Base-by-base conservation (phyloP, 441 rosid species). In the Pelargonium australe region DNA sequence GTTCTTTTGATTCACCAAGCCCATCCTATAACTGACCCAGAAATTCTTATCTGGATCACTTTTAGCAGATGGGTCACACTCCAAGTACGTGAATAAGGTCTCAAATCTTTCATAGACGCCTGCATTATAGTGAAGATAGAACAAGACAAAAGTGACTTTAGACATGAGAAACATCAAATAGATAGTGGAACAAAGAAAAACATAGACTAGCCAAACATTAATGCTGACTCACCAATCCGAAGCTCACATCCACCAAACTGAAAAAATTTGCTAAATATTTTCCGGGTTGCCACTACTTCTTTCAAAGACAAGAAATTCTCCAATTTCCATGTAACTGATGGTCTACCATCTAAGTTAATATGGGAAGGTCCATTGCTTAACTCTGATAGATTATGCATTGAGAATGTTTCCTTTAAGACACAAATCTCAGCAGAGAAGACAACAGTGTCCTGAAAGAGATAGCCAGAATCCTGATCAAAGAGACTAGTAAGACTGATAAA, bases 221-320 rank as follows among this genome's bases (percentile, higher is more conserved):
- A 66, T 60, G 72, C 79, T 55, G 63, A 83, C 91, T 77, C 77
- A 95, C 99, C 97, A 79, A 95, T 92, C 71, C 99, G 96, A 74
- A 95, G 99, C 85, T 95, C 95, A 68, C 99, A 95, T 78, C 97
- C 98, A 66, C 98, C 98, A 75, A 91, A 96, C 83, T 92, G 95
- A 77, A 95, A 95, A 80, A 92, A 95, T 73, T 89, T 91, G 89
- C 99, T 91, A 84, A 95, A 95, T 66, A 95, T 88, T 78, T 92
- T 92, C 72, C 97, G 83, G 28, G 92, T 88, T 85, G 88, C 99
- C 98, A 92, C 92, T 68, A 95, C 86, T 72, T 92, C 98, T 72
- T 92, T 95, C 80, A 92, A 92, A 72, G 96, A 88, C 82, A 90
- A 78, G 75, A 95, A 92, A 82, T 95, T 95, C 77, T 95, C 98